phyloP scores from a whole-genome alignment of 345 rosid species.

The Angophora floribunda region DNA sequence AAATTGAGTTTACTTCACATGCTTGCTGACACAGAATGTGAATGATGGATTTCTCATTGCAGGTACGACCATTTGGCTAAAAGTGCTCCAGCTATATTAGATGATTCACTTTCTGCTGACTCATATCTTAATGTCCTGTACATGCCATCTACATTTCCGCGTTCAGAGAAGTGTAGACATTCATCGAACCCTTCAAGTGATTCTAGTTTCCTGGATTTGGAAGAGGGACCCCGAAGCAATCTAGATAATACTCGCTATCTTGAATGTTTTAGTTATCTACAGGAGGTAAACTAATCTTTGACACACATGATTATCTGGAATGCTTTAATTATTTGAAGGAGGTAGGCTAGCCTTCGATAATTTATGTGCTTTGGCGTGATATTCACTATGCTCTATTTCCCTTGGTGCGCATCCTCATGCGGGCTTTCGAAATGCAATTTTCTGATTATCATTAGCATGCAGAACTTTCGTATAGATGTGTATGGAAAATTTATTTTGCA shows the following conservation, averaged over 20 bases:
- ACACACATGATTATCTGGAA: not conserved
- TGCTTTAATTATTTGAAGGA: not conserved
- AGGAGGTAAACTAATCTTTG: constrained; percentile 48
- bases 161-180: constrained; percentile 80
- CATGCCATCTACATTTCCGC: constrained; percentile 97
- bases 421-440: not conserved
- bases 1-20: not conserved
- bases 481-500: not conserved
- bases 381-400: not conserved
- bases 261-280: constrained; percentile 81
- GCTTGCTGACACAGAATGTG: not conserved
- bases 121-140: constrained; percentile 86
- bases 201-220: constrained; percentile 42
- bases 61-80: constrained; percentile 98
- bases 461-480: not conserved
- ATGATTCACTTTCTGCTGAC: constrained; percentile 95
- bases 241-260: constrained; percentile 61
- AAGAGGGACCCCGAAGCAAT: constrained; percentile 88
- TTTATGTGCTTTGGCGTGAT: not conserved
- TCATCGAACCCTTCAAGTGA: constrained; percentile 48
- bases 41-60: constrained; percentile 12
- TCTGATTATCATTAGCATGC: not conserved
- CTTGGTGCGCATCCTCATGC: not conserved
- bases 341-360: not conserved
- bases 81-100: constrained; percentile 96